Base-by-base conservation (phyloP, 1,284 basidiomycete species). In the Cerioporus squamosus region DNA sequence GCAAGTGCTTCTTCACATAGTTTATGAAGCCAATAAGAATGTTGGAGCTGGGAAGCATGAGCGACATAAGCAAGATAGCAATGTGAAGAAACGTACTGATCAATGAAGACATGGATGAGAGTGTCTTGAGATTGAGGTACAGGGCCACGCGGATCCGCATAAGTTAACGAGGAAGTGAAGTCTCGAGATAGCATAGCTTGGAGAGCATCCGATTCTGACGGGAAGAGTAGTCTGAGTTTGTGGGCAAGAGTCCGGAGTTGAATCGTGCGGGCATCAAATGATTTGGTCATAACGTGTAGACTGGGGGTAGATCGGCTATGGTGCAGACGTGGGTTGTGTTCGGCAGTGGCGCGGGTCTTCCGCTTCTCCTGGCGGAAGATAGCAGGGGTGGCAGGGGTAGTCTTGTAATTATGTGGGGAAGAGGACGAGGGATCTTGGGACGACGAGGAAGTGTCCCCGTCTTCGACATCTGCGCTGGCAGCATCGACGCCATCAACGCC, bases 21-120 rank as follows among this genome's bases (percentile, higher is more conserved):
- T 79, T 82, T 18, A 93, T 71, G 57, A 93, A 83, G 31, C 92
- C 91, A 63, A 93, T 87, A 44, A 94, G 82, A 66, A 94, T 93
- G 70, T 94, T 94, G 6, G 92, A 94, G 67, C 91, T 93, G 63
- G 53, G 56, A 55, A 51, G 44, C 12, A 39, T 52, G 36, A 45
- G 39, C 48, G 42, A 24, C 20, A 29, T 47, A 10, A 39, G 18
- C 39, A 33, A 50, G 22, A 50, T 8, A 55, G 43, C 52, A 58
- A 62, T 55, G 22, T 51, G 40, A 46, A 52, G 17, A 33, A 14
- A 74, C 67, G 45, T 67, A 94, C 91, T 95, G 91, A 72, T 95
- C 93, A 61, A 95, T 82, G 73, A 94, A 95, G 64, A 95, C 83
- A 74, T 95, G 92, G 44, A 91, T 84, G 62, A 88, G 71, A 12